Conservation (phyloP, 192 early-diverging fungal genomes). For the Coemansia biformis region DNA sequence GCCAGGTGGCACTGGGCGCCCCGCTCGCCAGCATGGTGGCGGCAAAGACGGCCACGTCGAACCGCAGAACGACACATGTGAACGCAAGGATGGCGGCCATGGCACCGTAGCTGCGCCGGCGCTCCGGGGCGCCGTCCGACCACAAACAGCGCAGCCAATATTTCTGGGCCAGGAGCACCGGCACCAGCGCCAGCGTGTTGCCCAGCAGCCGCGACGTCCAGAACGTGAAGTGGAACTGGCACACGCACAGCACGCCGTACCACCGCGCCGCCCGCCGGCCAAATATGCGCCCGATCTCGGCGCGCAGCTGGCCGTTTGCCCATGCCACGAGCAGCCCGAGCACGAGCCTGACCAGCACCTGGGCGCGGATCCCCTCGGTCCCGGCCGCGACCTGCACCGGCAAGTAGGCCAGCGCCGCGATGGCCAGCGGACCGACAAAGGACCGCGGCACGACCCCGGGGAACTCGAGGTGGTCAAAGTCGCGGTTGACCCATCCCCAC, state of each 20-base stretch:
- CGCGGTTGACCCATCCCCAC: constrained; percentile 38
- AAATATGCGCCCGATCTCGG: constrained; percentile 53
- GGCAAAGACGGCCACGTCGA: constrained; percentile 55
- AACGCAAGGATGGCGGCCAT: constrained; percentile 36
- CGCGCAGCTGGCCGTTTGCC: constrained; percentile 53
- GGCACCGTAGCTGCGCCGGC: constrained; percentile 8
- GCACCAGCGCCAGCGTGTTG: constrained; percentile 77
- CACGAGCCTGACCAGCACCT: constrained; percentile 33
- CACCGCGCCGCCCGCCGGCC: constrained; percentile 44
- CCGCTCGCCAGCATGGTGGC: constrained; percentile 37
- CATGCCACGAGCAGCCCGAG: constrained; percentile 52
- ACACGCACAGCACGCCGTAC: constrained; percentile 53
- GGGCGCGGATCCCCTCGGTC: constrained; percentile 19
- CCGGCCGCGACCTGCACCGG: constrained; percentile 18
- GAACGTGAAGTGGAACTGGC: constrained; percentile 86
- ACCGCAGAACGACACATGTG: constrained; percentile 54
- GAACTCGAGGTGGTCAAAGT: constrained; percentile 84
- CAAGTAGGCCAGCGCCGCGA: constrained; percentile 43
- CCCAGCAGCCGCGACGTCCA: constrained; percentile 84
- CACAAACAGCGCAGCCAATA: constrained; percentile 41
- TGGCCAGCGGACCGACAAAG: constrained; percentile 75
- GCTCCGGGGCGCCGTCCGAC: neutral
- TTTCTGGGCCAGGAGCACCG: constrained; percentile 53
- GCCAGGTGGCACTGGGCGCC: constrained; percentile 16
- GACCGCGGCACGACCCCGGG: constrained; percentile 95